Percentiles rank a stretch among this genome's conserved stretches.
Conservation (phyloP, 495 filamentous ascomycete species). For the Pseudoneurospora amorphoporcata region DNA sequence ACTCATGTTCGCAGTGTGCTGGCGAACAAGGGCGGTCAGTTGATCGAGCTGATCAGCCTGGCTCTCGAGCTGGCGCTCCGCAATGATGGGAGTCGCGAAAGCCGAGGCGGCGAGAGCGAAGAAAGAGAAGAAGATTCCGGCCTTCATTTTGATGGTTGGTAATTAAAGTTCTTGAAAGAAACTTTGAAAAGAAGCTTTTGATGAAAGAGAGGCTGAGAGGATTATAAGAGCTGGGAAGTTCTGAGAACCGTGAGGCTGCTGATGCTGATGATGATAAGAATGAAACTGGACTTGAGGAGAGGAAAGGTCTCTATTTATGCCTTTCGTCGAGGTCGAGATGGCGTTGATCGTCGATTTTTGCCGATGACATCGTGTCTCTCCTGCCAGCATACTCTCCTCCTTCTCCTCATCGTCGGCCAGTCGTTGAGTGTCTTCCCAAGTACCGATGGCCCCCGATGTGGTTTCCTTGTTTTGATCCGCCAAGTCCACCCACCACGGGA, state of each 20-base stretch:
- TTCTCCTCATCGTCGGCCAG: not conserved
- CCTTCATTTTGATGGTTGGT: conserved; percentile 25
- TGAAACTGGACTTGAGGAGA: not conserved
- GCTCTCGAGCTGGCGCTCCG: conserved; percentile 17
- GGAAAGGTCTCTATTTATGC: not conserved
- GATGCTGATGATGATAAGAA: not conserved
- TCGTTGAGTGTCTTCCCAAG: not conserved
- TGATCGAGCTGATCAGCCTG: conserved; percentile 24
- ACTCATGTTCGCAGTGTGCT: conserved; percentile 29
- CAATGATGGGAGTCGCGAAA: conserved; percentile 23
- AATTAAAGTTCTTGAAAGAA: not conserved
- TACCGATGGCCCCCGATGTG: not conserved
- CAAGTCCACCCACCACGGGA: not conserved
- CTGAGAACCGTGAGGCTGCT: not conserved
- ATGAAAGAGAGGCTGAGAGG: not conserved
- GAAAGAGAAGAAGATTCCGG: conserved; percentile 21
- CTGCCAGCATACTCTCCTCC: not conserved
- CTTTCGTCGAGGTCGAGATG: not conserved
- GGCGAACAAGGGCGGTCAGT: conserved; percentile 18
- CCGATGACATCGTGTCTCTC: not conserved
- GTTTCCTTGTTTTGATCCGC: not conserved
- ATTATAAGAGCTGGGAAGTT: not conserved
- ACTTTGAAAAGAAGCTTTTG: not conserved
- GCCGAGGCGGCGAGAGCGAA: conserved; percentile 25
- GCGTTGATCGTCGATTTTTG: not conserved